Conservation (phyloP, 208 protist species). For the Leptomonas seymouri region DNA sequence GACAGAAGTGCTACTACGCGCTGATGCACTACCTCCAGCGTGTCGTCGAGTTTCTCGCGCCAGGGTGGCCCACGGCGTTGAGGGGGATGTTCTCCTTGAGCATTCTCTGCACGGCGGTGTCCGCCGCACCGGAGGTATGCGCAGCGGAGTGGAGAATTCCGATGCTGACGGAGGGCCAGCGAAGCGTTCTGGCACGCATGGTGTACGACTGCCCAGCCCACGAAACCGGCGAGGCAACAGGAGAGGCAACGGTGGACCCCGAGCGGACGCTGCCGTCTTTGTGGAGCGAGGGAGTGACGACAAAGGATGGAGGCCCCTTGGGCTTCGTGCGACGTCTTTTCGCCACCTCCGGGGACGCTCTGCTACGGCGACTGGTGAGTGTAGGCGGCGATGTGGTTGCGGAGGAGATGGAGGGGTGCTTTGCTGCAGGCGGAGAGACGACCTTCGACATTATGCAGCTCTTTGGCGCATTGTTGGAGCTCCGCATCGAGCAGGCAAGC, state of each 20-base stretch:
- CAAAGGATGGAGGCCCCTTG: neutral
- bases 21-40: constrained; percentile 63
- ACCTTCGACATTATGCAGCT: constrained; percentile 32
- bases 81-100: constrained; percentile 66
- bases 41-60: constrained; percentile 52
- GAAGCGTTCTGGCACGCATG: constrained; percentile 13
- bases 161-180: constrained; percentile 27
- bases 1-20: constrained; percentile 75
- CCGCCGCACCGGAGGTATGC: constrained; percentile 16
- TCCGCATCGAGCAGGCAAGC: constrained; percentile 39
- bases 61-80: constrained; percentile 71
- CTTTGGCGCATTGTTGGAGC: constrained; percentile 36
- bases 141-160: neutral
- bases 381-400: neutral
- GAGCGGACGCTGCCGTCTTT: neutral
- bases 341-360: constrained; percentile 30
- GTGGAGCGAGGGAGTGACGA: neutral
- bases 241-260: neutral
- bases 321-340: constrained; percentile 6
- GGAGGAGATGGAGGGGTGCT: constrained; percentile 7
- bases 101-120: constrained; percentile 36
- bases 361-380: constrained; percentile 27
- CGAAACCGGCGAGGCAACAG: neutral
- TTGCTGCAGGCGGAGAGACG: constrained; percentile 12
- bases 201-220: constrained; percentile 4